Percentiles rank a stretch among this genome's conserved stretches.
These are phyloP conservation scores for Rhexocercosporidium sp. DNA, from an alignment of 2,329 filamentous ascomycete genomes.

Conservation along the genomic window DNA sequence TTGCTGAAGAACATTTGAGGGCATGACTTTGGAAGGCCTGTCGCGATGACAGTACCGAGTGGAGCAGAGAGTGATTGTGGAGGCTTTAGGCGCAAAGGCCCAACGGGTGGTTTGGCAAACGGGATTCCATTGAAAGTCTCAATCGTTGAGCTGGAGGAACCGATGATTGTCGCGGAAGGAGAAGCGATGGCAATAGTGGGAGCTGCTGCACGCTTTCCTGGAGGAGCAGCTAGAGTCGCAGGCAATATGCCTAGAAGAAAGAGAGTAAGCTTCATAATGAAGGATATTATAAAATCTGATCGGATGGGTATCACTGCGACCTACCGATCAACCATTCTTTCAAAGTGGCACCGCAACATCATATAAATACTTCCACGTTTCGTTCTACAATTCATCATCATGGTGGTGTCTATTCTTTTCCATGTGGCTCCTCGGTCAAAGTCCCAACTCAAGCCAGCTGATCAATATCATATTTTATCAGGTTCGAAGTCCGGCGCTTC, in stretches of 20 bases:
- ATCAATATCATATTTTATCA: slow-evolving; percentile 18
- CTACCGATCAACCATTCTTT: not conserved
- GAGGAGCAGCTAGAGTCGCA: slow-evolving; percentile 22
- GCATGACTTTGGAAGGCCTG: slow-evolving; percentile 64
- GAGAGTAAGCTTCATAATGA: slow-evolving; percentile 24
- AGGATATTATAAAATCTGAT: not conserved
- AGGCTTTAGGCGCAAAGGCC: slow-evolving; percentile 68
- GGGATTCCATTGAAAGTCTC: slow-evolving; percentile 78
- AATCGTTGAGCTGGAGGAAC: slow-evolving; percentile 44
- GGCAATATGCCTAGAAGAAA: slow-evolving; percentile 20
- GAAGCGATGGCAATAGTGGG: slow-evolving; percentile 31
- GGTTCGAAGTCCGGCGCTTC: slow-evolving; percentile 21
- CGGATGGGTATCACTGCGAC: slow-evolving; percentile 1
- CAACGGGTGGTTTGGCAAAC: slow-evolving; percentile 71
- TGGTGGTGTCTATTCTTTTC: slow-evolving; percentile 15
- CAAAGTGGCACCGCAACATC: not conserved
- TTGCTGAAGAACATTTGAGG: slow-evolving; percentile 72
- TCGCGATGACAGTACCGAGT: slow-evolving; percentile 66
- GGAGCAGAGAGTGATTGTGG: slow-evolving; percentile 62
- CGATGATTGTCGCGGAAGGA: slow-evolving; percentile 35
- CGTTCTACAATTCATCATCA: not conserved
- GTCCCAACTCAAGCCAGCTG: slow-evolving; percentile 17
- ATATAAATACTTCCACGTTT: not conserved
- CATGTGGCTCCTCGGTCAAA: slow-evolving; percentile 31
- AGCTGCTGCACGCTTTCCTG: slow-evolving; percentile 20